Percentiles rank a stretch among this genome's conserved stretches.
These are phyloP conservation scores for Incumbomyces delicatus DNA, from an alignment of 2,329 filamentous ascomycete genomes.

Conservation along the genomic window DNA sequence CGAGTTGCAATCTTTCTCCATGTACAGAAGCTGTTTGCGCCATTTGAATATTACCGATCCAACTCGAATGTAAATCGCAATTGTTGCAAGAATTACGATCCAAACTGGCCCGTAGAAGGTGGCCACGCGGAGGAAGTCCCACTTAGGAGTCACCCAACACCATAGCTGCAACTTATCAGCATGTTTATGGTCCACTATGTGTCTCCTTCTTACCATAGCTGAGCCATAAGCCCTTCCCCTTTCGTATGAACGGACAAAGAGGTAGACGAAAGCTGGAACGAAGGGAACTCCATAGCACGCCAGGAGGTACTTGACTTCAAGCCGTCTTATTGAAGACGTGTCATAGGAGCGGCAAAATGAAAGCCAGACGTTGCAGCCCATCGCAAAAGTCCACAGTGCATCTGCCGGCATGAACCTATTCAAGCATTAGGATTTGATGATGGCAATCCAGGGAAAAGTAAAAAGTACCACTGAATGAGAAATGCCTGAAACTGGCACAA, in stretches of 20 bases:
- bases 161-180: conserved; percentile 44
- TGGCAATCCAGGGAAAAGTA: conserved; percentile 36
- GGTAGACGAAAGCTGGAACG: conserved; percentile 55
- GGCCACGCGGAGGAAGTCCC: conserved; percentile 62
- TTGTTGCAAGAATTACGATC: conserved; percentile 31
- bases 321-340: conserved; percentile 49
- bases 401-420: conserved; percentile 67
- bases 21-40: conserved; percentile 46
- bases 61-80: conserved; percentile 32
- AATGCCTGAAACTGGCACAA: conserved; percentile 70
- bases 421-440: neutral
- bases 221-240: conserved; percentile 60
- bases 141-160: conserved; percentile 65
- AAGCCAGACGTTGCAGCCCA: conserved; percentile 75
- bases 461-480: conserved; percentile 67
- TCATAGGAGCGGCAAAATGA: conserved; percentile 70
- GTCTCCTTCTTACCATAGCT: conserved; percentile 43
- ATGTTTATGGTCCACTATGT: neutral
- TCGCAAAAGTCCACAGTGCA: conserved; percentile 66
- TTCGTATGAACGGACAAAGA: conserved; percentile 50
- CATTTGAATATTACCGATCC: conserved; percentile 40
- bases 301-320: conserved; percentile 63
- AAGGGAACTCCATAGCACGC: conserved; percentile 66
- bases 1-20: neutral
- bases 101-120: conserved; percentile 55